These are phyloP conservation scores for Talaromyces sp. DNA, from an alignment of 2,329 filamentous ascomycete genomes.

Conservation along the genomic window DNA sequence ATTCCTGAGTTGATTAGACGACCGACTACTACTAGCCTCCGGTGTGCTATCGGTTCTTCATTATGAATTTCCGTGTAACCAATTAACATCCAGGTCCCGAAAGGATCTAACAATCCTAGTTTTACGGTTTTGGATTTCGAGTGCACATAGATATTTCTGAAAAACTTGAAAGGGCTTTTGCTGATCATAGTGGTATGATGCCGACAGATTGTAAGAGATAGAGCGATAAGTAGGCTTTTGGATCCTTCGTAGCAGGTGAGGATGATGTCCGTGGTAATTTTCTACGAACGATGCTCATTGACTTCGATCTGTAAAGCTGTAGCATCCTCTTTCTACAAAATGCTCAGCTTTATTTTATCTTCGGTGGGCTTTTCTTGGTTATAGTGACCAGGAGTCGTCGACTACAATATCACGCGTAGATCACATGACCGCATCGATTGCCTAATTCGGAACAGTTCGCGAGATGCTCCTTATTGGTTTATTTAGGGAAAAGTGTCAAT, in stretches of 20 bases:
- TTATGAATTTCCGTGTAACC: too few species aligned
- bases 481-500: neutral
- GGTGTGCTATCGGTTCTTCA: too few species aligned
- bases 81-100: too few species aligned
- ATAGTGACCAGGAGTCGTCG: neutral
- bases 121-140: neutral
- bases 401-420: neutral
- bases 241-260: neutral
- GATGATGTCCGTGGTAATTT: neutral
- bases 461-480: neutral
- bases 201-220: neutral
- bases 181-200: neutral
- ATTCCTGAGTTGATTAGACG: neutral
- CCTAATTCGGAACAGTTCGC: neutral
- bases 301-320: neutral
- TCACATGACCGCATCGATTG: conserved; percentile 11
- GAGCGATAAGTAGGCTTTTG: neutral
- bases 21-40: too few species aligned
- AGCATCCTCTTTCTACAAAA: too few species aligned
- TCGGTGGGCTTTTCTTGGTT: neutral
- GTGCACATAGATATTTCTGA: too few species aligned
- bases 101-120: too few species aligned
- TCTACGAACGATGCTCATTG: neutral
- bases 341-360: neutral
- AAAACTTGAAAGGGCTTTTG: neutral